Percentiles rank a stretch among this genome's conserved stretches.
These are phyloP conservation scores for Hirschfeldia incana DNA, from an alignment of 345 rosid species.

Conservation along the genomic window DNA sequence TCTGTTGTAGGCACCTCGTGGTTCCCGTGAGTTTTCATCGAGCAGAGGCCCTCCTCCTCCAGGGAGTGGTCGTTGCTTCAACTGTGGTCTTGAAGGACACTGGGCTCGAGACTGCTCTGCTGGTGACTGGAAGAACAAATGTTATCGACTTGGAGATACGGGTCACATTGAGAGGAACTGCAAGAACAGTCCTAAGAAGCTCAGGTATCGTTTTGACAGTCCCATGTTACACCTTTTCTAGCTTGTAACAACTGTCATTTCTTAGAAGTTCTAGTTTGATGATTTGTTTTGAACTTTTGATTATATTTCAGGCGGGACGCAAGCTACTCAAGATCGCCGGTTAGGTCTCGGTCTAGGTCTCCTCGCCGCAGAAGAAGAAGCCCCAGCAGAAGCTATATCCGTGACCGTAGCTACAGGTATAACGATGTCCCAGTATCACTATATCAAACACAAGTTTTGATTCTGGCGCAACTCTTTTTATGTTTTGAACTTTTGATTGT, in stretches of 20 bases:
- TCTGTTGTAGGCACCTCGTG: too few species aligned
- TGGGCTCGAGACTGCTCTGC: too few species aligned
- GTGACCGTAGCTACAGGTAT: constrained; percentile 72
- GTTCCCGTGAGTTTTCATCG: too few species aligned
- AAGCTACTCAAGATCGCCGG: constrained; percentile 67
- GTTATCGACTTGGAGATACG: too few species aligned
- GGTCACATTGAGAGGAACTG: too few species aligned
- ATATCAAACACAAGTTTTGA: background rate
- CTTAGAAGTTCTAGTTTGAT: background rate
- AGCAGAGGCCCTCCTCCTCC: too few species aligned
- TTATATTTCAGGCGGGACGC: constrained; percentile 44
- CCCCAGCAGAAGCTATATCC: constrained; percentile 74
- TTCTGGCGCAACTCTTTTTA: background rate
- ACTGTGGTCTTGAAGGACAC: too few species aligned
- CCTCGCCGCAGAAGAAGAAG: constrained; percentile 76
- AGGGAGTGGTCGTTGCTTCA: too few species aligned
- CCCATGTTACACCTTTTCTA: background rate
- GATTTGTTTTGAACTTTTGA: background rate
- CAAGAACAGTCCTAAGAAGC: background rate
- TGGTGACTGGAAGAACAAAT: too few species aligned
- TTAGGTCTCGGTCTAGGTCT: constrained; percentile 45
- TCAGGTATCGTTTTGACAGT: constrained; percentile 40
- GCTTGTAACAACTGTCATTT: background rate
- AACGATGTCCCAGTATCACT: background rate
- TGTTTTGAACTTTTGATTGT: too few species aligned